Evolutionary conservation across 768 basidiomycete species (phyloP).

Genomic region (Phanerochaete sordida): DNA sequence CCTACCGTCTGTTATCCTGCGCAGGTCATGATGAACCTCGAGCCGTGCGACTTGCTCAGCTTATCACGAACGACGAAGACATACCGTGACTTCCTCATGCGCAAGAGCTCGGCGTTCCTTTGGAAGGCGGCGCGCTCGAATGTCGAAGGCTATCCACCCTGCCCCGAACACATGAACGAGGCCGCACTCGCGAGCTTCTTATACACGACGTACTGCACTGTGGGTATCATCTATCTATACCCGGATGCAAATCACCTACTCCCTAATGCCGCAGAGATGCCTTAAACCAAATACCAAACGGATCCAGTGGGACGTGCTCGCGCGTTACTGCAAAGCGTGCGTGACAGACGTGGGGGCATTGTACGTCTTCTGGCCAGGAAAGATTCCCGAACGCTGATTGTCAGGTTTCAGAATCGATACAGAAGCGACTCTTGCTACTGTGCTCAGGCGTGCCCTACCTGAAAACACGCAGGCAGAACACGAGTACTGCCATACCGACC

Average conservation of each 20-base stretch:
- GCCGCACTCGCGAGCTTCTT: conserved; percentile 5
- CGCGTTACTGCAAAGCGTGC: not conserved
- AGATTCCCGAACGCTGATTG: not conserved
- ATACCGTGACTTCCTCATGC: conserved; percentile 25
- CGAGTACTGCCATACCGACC: no score
- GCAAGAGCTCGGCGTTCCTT: not conserved
- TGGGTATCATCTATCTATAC: not conserved
- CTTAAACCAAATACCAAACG: not conserved
- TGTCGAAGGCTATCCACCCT: conserved; percentile 1
- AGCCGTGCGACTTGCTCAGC: conserved; percentile 29
- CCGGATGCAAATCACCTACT: not conserved
- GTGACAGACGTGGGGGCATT: not conserved
- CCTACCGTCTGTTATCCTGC: not conserved
- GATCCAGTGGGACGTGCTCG: not conserved
- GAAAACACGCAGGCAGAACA: no score
- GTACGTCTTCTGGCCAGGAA: not conserved
- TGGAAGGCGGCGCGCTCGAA: conserved; percentile 5
- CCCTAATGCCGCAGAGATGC: not conserved
- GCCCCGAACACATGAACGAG: conserved; percentile 4
- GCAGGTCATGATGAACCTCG: conserved; percentile 14
- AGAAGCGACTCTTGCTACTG: no score
- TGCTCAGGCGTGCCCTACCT: no score
- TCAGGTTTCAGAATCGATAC: no score
- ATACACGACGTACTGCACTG: conserved; percentile 5
- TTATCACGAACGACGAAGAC: conserved; percentile 26